Evolutionary conservation across 2,329 filamentous ascomycete species (phyloP), one percentile per base, ranked within the genome.

Genomic region (Colletotrichum orbiculare): DNA sequence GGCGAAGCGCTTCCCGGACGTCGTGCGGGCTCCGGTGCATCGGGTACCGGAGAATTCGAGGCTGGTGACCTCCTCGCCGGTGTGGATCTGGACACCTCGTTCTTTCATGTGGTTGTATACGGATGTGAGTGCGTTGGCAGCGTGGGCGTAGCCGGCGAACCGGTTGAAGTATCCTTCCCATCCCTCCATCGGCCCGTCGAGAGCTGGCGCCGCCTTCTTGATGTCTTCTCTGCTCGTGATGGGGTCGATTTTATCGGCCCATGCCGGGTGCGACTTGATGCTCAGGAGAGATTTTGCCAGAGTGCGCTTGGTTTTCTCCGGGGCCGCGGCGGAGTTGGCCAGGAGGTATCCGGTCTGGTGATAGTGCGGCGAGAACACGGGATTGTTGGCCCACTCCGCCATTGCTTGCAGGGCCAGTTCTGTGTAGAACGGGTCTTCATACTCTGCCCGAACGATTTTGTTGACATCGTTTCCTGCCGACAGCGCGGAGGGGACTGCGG

Each of bases 111-210:
- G 78, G 1, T 77, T 70, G 67, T 83, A 83, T 0, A 85, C 76
- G 0, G 79, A 81, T 5, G 74, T 75, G 6, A 88, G 71, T 0
- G 86, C 81, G 58, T 87, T 80, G 0, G 78, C 80, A 0, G 85
- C 82, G 64, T 88, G 85, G 1, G 84, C 85, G 60, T 88, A 88
- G 2, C 86, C 85, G 8, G 83, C 85, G 6, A 83, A 80, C 3
- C 75, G 76, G 69, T 89, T 89, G 48, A 85, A 77, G 71, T 89
- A 89, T 8, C 87, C 87, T 37, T 78, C 80, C 83, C 85, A 89
- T 3, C 82, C 82, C 0, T 78, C 73, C 46, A 86, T 71, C 0
- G 79, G 75, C 0, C 84, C 85, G 12, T 76, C 71, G 41, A 81
- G 81, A 66, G 83, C 82, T 76, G 81, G 83, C 34, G 78, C 78